Percentiles rank a stretch among this genome's conserved stretches.
These are phyloP conservation scores for Fraxinus angustifolia DNA, from an alignment of 305 asterid genomes.

Conservation along the genomic window DNA sequence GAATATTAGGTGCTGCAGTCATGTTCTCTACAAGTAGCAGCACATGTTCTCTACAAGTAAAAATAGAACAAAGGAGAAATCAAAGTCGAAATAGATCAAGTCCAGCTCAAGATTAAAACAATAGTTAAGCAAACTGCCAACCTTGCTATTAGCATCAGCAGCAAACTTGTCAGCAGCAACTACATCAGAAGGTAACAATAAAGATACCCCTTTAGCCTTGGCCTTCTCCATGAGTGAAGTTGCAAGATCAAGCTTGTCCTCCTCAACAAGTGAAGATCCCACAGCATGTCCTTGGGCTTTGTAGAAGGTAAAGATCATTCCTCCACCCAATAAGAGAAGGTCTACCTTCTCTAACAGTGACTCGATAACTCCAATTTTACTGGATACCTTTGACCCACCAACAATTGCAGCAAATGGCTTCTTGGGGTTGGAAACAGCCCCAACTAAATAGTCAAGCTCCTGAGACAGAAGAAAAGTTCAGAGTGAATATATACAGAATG, in stretches of 20 bases:
- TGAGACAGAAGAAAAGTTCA: constrained; percentile 27
- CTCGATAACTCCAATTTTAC: constrained; percentile 78
- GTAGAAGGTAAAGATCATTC: constrained; percentile 86
- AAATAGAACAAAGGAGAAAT: not conserved
- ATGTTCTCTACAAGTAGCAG: not conserved
- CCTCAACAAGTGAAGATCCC: constrained; percentile 88
- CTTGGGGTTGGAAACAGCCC: constrained; percentile 78
- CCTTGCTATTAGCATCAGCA: constrained; percentile 86
- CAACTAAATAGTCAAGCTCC: constrained; percentile 90
- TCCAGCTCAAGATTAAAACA: not conserved
- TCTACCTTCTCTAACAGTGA: constrained; percentile 74
- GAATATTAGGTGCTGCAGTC: not conserved
- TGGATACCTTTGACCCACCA: constrained; percentile 88
- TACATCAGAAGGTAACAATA: constrained; percentile 70
- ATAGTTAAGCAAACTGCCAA: constrained; percentile 3
- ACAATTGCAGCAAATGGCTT: constrained; percentile 95
- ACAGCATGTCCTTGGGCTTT: constrained; percentile 80
- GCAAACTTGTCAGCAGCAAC: constrained; percentile 80
- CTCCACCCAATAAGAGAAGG: constrained; percentile 76
- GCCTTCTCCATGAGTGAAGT: constrained; percentile 67
- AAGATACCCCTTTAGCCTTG: constrained; percentile 64
- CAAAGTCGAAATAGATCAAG: not conserved
- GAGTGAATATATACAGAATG: constrained; percentile 3
- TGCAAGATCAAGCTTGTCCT: constrained; percentile 78
- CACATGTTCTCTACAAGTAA: not conserved